Base-by-base conservation (phyloP, 2,329 filamentous ascomycete genomes). In the Phoma sp. region DNA sequence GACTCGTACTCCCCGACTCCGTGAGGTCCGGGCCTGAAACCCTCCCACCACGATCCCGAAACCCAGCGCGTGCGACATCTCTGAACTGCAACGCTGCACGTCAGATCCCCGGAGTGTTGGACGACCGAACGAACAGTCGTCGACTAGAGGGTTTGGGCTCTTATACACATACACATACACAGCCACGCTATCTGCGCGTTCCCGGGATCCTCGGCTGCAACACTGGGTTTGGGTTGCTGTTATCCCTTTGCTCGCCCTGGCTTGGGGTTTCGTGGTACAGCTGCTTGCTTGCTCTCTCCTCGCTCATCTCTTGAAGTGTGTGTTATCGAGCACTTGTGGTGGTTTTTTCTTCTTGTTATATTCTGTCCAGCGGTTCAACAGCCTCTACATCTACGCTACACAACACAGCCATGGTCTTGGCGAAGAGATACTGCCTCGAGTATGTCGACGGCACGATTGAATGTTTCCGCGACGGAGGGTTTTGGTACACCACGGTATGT, bases 401-500 rank as follows among this genome's bases (percentile, higher is more conserved):
- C n/a, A 31, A n/a, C 9, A 8, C 12, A 64, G 61, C 50, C 31
- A 72, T 74, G 70, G 58, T 52, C 33, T 43, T 71, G 37, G 45
- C 43, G 25, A 73, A 68, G 64, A 60, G 70, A 57, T 66, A 70
- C 38, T 73, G 70, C 41, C 43, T 67, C 12, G 61, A 65, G 48
- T 67, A 69, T 43, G 52, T 55, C 8, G 61, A 70, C 40, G 69
- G 71, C 22, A 53, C 52, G 1, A 47, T 68, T 31, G 61, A 69
- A 45, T 74, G 72, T 56, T 69, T 64, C 37, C 58, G 64, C 1
- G 64, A 73, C 7, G 64, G 68, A 29, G 63, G 72, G 4, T 74
- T 73, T 22, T 74, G 72, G 72, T 73, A 73, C 43, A 61, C 63
- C 8, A 60, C 69, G 33, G 72, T 74, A 64, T 29, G 65, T 61